Evolutionary conservation across 2,329 filamentous ascomycete species (phyloP).

Genomic region (Zymoseptoria pseudotritici): DNA sequence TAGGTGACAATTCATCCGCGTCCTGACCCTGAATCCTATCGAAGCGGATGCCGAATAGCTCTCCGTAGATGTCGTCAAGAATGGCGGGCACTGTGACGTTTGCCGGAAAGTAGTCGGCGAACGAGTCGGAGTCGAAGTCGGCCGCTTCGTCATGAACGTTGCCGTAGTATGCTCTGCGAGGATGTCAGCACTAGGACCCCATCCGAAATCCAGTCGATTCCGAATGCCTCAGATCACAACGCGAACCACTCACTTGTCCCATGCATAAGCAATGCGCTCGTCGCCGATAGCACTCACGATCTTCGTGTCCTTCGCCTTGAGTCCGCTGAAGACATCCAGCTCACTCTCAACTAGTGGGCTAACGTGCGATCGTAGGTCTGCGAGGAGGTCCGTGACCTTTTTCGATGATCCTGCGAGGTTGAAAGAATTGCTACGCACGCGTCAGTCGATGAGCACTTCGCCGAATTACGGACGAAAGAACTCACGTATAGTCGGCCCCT

Average conservation of each 20-base stretch:
- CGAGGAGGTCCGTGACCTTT: background rate
- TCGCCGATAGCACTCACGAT: too few species aligned
- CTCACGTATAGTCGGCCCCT: background rate
- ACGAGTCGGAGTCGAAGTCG: too few species aligned
- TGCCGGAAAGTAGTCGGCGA: constrained; percentile 10
- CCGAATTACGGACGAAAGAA: background rate
- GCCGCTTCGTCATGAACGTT: too few species aligned
- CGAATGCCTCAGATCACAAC: background rate
- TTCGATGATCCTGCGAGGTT: constrained; percentile 1
- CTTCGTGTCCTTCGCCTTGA: background rate
- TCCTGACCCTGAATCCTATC: constrained; percentile 47
- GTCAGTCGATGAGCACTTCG: too few species aligned
- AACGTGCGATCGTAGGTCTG: background rate
- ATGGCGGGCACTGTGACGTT: constrained; percentile 1
- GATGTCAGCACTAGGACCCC: background rate
- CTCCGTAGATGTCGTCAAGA: constrained; percentile 5
- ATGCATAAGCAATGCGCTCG: too few species aligned
- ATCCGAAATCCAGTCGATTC: too few species aligned
- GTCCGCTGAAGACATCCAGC: background rate
- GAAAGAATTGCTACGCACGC: too few species aligned
- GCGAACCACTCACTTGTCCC: too few species aligned
- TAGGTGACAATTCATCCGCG: constrained; percentile 46
- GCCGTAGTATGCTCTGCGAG: background rate
- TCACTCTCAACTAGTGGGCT: background rate
- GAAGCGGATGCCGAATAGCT: constrained; percentile 8